Percentiles rank a stretch among this genome's conserved stretches.
These are phyloP conservation scores for Cinnamomum chago DNA, from an alignment of 164 flowering plant species.

Conservation along the genomic window DNA sequence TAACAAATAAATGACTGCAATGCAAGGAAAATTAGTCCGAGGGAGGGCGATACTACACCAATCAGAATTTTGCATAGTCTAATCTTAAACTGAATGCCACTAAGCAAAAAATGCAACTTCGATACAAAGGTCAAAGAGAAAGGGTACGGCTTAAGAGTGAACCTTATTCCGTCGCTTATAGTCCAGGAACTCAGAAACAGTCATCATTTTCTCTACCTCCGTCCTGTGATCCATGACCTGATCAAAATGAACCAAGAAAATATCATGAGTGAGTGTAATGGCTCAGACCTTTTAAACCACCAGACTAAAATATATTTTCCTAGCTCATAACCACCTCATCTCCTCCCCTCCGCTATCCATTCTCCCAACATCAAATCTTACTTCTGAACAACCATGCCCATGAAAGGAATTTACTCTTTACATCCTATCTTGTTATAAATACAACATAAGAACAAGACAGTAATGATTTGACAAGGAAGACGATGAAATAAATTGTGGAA, in stretches of 20 bases:
- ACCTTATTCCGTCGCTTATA: constrained; percentile 94
- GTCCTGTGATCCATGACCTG: constrained; percentile 96
- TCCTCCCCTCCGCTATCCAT: too few species aligned
- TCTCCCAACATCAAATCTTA: too few species aligned
- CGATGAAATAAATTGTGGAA: too few species aligned
- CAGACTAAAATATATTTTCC: not conserved
- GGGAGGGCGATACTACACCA: not conserved
- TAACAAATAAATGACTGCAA: not conserved
- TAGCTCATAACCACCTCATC: too few species aligned
- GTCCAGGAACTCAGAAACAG: constrained; percentile 82
- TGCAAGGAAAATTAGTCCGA: not conserved
- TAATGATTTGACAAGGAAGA: too few species aligned
- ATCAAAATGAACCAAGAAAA: constrained; percentile 12
- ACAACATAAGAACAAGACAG: too few species aligned
- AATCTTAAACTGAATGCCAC: not conserved
- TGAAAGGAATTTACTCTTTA: too few species aligned
- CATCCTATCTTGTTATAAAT: too few species aligned
- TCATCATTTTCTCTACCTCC: constrained; percentile 87
- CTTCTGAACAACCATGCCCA: too few species aligned
- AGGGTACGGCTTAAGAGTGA: constrained; percentile 2
- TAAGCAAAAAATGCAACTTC: not conserved
- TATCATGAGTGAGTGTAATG: not conserved
- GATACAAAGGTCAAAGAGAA: not conserved
- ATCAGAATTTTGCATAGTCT: not conserved
- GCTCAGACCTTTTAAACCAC: not conserved